Evolutionary conservation across 106 monocot species (phyloP).

Genomic region (Phalaenopsis equestris): DNA sequence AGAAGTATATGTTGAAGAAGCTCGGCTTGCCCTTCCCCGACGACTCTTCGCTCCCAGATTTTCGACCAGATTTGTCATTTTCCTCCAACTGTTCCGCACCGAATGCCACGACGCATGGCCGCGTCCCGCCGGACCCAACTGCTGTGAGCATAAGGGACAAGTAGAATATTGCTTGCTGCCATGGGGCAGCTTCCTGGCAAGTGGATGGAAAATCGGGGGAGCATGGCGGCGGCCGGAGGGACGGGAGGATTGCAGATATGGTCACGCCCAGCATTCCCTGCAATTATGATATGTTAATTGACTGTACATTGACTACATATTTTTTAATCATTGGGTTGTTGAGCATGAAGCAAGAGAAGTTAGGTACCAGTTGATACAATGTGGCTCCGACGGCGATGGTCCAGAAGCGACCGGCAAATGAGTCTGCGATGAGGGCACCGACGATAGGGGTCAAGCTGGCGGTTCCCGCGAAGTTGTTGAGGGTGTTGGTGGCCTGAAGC

Average conservation of each 20-base stretch:
- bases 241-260: slow-evolving; percentile 25
- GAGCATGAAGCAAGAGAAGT: not conserved
- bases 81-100: slow-evolving; percentile 63
- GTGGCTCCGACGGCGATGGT: slow-evolving; percentile 31
- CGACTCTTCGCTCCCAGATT: not conserved
- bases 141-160: slow-evolving; percentile 37
- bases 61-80: slow-evolving; percentile 11
- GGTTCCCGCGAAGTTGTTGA: slow-evolving; percentile 36
- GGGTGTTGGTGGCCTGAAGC: slow-evolving; percentile 34
- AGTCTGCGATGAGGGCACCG: slow-evolving; percentile 37
- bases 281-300: not conserved
- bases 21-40: slow-evolving; percentile 34
- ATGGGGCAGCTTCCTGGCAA: slow-evolving; percentile 14
- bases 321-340: too few relatives aligned
- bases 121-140: slow-evolving; percentile 46
- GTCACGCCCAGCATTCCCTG: slow-evolving; percentile 44
- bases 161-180: slow-evolving; percentile 39
- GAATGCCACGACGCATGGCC: slow-evolving; percentile 60
- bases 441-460: slow-evolving; percentile 23
- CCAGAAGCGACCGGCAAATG: slow-evolving; percentile 40
- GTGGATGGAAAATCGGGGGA: not conserved
- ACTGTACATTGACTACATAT: not conserved
- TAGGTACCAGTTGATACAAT: slow-evolving; percentile 25
- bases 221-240: slow-evolving; percentile 24
- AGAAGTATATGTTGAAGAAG: slow-evolving; percentile 76